Evolutionary conservation across 345 rosid genomes (phyloP).

Genomic region (Pistacia integerrima): DNA sequence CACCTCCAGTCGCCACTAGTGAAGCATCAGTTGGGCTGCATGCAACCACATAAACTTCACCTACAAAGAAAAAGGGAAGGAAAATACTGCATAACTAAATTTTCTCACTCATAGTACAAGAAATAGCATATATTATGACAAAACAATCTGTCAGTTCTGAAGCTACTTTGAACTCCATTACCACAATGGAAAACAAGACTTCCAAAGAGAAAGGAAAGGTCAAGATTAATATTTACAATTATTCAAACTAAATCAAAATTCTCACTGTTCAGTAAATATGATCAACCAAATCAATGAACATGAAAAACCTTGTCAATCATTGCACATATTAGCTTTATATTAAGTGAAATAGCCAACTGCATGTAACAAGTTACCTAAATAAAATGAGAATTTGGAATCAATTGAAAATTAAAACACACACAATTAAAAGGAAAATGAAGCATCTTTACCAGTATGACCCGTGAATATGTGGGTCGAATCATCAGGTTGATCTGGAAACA

Average conservation of each 20-base stretch:
- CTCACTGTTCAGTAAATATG: background rate
- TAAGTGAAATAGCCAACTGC: background rate
- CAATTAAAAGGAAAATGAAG: background rate
- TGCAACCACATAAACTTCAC: conserved; percentile 73
- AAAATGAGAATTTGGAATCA: background rate
- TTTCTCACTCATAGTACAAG: background rate
- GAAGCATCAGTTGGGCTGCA: conserved; percentile 79
- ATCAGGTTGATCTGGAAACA: conserved; percentile 60
- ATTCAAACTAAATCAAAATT: background rate
- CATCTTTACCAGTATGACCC: conserved; percentile 70
- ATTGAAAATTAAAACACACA: background rate
- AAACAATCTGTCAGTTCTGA: background rate
- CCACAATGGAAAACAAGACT: background rate
- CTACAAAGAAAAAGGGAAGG: conserved; percentile 35
- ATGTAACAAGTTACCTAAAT: background rate
- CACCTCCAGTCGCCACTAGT: conserved; percentile 91
- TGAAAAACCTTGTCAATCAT: background rate
- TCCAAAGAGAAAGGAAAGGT: background rate
- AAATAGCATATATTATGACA: background rate
- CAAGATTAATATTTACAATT: background rate
- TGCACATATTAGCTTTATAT: background rate
- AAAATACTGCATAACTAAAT: background rate
- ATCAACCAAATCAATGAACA: background rate
- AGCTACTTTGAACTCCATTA: conserved; percentile 5
- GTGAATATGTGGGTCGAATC: conserved; percentile 90